Percentiles rank a stretch among this genome's conserved stretches.
Conservation (phyloP, 495 filamentous ascomycete species). For the Entonaema liquescens region DNA sequence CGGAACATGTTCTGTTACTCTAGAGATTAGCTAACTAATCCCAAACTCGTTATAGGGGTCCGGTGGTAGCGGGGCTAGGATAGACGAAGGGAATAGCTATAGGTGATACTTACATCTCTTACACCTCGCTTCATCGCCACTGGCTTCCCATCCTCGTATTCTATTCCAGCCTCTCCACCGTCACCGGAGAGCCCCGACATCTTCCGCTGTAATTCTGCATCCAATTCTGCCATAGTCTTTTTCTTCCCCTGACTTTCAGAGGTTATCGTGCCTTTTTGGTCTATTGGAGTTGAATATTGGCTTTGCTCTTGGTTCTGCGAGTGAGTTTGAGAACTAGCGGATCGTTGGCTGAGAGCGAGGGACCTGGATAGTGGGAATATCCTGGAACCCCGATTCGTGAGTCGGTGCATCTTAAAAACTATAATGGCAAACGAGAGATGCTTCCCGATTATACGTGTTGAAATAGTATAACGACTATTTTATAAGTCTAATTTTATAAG, state of each 20-base stretch:
- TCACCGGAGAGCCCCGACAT: slow-evolving; percentile 76
- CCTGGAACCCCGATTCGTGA: neutral
- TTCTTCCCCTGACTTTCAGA: slow-evolving; percentile 35
- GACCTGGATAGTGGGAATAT: neutral
- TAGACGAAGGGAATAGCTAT: neutral
- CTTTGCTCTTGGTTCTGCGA: neutral
- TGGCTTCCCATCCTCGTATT: slow-evolving; percentile 80
- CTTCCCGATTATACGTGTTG: neutral
- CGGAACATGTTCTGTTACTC: slow-evolving; percentile 42
- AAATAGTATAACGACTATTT: neutral
- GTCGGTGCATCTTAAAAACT: neutral
- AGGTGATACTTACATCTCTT: slow-evolving; percentile 51
- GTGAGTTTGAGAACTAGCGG: neutral
- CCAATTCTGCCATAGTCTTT: slow-evolving; percentile 68
- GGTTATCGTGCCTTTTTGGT: neutral
- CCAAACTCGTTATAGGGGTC: neutral
- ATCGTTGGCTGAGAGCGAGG: neutral
- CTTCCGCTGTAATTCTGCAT: slow-evolving; percentile 72
- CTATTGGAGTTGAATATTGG: neutral
- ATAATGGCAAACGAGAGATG: neutral
- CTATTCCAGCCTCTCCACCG: slow-evolving; percentile 79
- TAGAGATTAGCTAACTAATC: neutral
- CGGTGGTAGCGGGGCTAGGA: too few relatives aligned
- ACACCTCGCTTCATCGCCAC: slow-evolving; percentile 81
- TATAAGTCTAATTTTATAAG: too few relatives aligned